Evolutionary conservation across 108 stramenopile genomes (phyloP), one percentile per base, ranked within the genome.

Genomic region (Craspedostauros australis): DNA sequence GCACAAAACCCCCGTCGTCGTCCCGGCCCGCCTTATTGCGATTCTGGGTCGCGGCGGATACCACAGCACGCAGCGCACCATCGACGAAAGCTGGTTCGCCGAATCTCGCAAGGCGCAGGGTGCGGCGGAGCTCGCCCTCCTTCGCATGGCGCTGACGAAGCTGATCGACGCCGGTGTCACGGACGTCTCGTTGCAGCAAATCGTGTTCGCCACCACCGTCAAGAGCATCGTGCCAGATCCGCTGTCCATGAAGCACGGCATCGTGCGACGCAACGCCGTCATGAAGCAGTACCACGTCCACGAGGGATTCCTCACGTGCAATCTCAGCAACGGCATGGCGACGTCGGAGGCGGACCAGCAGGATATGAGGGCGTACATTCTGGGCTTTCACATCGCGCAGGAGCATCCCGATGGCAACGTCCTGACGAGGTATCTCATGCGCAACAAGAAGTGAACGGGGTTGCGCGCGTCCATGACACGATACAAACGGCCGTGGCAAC

Each of bases 11-110:
- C 77, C 83, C 4, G 64, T 79, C n/a, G 52, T 55, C 1, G 84
- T 84, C 5, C 80, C 88, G 24, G 47, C 41, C 23, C 70, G 88
- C 7, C 38, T 70, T 11, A 62, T 85, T 5, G 59, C 66, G 39
- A 62, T 90, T 11, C 53, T 90, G 23, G 46, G 67, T 15, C 64
- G 84, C 29, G 84, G 88, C 5, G 88, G 84, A 16, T 84, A 81
- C 51, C 60, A 79, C 34, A 64, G 69, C 46, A 44, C 56, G 18
- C 61, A 77, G 39, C 48, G 53, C 24, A 76, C 75, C 11, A 46
- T 56, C 28, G 61, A 71, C 25, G 70, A 76, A 57, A 39, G 61
- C 21, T 76, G 69, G 65, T 67, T 67, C 52, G 45, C 75, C 16
- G 54, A 66, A 33, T 46, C 48, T 39, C 65, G 75, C 12, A 64